Percentiles rank a stretch among this genome's conserved stretches.
Evolutionary conservation across 345 rosid genomes (phyloP).

Genomic region (Populus simonii): DNA sequence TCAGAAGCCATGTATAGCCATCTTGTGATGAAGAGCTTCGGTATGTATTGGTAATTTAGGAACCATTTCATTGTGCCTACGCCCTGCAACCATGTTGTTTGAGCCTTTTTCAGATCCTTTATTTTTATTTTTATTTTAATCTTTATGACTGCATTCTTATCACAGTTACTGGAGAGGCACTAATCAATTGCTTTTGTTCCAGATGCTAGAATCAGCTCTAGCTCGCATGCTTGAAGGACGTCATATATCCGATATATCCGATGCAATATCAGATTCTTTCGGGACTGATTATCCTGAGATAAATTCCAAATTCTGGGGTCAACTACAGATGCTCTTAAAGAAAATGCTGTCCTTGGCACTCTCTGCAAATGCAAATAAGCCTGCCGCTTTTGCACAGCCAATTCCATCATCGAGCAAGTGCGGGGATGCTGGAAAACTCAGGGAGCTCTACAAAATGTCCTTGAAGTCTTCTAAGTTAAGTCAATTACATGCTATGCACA

Average conservation of each 20-base stretch:
- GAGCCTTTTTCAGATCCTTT: no score
- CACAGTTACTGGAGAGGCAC: background rate
- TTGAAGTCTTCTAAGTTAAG: constrained; percentile 49
- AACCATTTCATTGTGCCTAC: no score
- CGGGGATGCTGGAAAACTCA: constrained; percentile 57
- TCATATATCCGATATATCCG: constrained; percentile 33
- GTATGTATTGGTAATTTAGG: no score
- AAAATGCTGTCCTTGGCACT: constrained; percentile 52
- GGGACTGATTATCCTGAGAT: constrained; percentile 43
- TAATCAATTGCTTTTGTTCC: constrained; percentile 18
- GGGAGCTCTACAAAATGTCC: constrained; percentile 74
- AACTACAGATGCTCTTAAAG: constrained; percentile 66
- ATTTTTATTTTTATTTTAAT: no score
- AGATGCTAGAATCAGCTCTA: constrained; percentile 81
- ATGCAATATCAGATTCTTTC: constrained; percentile 31
- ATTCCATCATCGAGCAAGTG: constrained; percentile 29
- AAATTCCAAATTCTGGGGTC: constrained; percentile 62
- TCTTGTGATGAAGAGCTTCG: no score
- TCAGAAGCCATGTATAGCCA: no score
- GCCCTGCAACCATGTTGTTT: no score
- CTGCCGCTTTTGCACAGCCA: constrained; percentile 21
- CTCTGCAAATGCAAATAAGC: constrained; percentile 35
- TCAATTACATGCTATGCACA: constrained; percentile 55
- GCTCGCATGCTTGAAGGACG: constrained; percentile 69
- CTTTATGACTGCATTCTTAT: no score